Evolutionary conservation across 2,329 filamentous ascomycete species (phyloP).

Genomic region (Fusarium sambucinum): DNA sequence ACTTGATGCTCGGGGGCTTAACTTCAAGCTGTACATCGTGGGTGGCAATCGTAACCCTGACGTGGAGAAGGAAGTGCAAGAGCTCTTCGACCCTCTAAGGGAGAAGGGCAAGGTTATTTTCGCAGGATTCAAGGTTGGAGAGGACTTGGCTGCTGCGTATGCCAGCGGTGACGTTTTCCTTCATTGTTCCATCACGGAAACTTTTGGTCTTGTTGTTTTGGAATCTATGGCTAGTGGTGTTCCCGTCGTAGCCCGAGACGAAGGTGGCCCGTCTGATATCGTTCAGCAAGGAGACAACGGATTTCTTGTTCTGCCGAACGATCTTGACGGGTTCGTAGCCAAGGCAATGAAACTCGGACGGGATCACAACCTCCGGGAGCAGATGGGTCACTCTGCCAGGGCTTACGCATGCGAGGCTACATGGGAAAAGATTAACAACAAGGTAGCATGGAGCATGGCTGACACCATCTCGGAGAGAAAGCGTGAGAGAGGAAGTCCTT

Average conservation of each 20-base stretch:
- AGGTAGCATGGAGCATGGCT: conserved; percentile 73
- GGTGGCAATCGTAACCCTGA: conserved; percentile 74
- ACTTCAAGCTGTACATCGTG: conserved; percentile 75
- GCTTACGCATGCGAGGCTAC: conserved; percentile 71
- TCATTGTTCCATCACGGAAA: conserved; percentile 78
- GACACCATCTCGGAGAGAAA: conserved; percentile 63
- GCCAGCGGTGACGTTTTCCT: conserved; percentile 77
- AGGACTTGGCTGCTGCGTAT: conserved; percentile 72
- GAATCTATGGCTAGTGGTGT: conserved; percentile 79
- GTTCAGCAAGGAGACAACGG: conserved; percentile 70
- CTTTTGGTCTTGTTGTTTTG: conserved; percentile 77
- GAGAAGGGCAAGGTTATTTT: conserved; percentile 70
- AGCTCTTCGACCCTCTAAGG: conserved; percentile 66
- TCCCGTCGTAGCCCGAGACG: conserved; percentile 75
- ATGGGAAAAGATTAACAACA: conserved; percentile 79
- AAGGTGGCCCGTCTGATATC: conserved; percentile 77
- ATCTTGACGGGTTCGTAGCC: conserved; percentile 69
- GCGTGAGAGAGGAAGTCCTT: conserved; percentile 45
- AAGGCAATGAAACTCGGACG: conserved; percentile 63
- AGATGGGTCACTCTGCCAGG: conserved; percentile 63
- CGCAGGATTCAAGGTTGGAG: conserved; percentile 72
- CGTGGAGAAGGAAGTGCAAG: conserved; percentile 71
- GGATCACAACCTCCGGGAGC: conserved; percentile 58
- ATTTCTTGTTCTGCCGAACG: conserved; percentile 70
- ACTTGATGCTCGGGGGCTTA: conserved; percentile 66